Base-by-base conservation (phyloP, 2,329 filamentous ascomycete species). In the Aspergillus japonicus region DNA sequence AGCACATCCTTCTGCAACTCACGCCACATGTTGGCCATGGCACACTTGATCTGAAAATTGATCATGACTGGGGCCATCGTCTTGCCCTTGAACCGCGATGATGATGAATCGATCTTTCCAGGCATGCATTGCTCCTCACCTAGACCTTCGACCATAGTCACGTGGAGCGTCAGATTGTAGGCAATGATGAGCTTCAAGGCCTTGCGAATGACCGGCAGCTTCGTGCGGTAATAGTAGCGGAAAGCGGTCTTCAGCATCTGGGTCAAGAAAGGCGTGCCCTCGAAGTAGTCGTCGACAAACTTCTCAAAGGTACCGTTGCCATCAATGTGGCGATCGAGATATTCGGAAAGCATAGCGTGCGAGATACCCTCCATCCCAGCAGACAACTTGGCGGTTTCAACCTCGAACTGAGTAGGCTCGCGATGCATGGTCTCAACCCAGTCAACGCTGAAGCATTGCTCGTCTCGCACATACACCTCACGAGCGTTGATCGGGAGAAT, bases 41-140 rank as follows among this genome's bases (percentile, higher is more conserved):
- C 93, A 71, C 91, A 95, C 85, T 98, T 98, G 82, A 98, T 92
- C 81, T 97, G 92, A 86, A 97, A 97, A 83, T 97, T 98, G 85
- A 98, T 96, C 93, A 98, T 96, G 73, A 97, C 93, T 12, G 94
- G 94, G 16, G 94, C 94, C 64, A 96, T 88, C 39, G 89, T 93
- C 82, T 94, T 94, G 71, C 93, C 93, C 69, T 85, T 89, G 82
- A 89, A 97, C 75, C 91, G 95, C 66, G 92, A 96, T 56, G 89
- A 86, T 70, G 91, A 87, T 70, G 95, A 90, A 54, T 94, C 87
- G 65, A 98, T 94, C 80, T 91, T 89, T 65, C 93, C 94, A 57
- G 90, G 83, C 73, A 93, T 82, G 24, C 82, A 80, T 64, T 92
- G 87, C 71, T 96, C 92, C 14, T 91, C 88, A 21, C 91, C 90